These are phyloP conservation scores for Agaricus blazei DNA, from an alignment of 768 basidiomycete genomes.

Conservation along the genomic window DNA sequence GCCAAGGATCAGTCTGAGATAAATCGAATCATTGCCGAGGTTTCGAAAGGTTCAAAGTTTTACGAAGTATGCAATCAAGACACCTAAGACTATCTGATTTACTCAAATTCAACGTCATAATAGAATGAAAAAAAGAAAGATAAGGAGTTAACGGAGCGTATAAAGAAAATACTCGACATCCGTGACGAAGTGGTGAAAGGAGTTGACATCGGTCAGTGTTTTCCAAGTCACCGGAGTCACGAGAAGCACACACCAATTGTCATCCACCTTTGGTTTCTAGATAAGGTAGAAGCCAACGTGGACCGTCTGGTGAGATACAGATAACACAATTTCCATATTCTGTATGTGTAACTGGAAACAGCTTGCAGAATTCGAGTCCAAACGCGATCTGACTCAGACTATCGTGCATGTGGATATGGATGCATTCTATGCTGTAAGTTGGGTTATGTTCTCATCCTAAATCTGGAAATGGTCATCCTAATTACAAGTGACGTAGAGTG, in stretches of 20 bases:
- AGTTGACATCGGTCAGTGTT: constrained; percentile 49
- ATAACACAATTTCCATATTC: background rate
- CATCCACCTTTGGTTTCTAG: constrained; percentile 26
- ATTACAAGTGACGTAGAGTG: constrained; percentile 34
- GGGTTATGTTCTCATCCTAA: background rate
- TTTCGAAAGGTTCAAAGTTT: constrained; percentile 90
- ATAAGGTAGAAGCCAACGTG: constrained; percentile 54
- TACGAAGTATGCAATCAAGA: constrained; percentile 55
- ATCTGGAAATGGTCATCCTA: background rate
- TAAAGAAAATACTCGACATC: constrained; percentile 61
- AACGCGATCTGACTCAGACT: constrained; percentile 73
- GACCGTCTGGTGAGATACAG: constrained; percentile 54
- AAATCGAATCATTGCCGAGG: constrained; percentile 85
- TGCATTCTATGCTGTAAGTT: constrained; percentile 71
- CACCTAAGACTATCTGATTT: background rate
- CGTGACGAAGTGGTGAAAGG: constrained; percentile 54
- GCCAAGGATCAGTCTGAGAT: constrained; percentile 79
- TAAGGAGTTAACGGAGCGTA: constrained; percentile 74
- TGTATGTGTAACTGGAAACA: constrained; percentile 15
- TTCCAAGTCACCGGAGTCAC: background rate
- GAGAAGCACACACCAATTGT: constrained; percentile 8
- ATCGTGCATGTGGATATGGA: constrained; percentile 98
- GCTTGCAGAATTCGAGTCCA: constrained; percentile 68
- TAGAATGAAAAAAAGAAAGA: constrained; percentile 91
- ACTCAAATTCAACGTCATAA: constrained; percentile 8